Evolutionary conservation across 1,139 yeast species (phyloP).

Genomic region (Saccharomyces hybrid): DNA sequence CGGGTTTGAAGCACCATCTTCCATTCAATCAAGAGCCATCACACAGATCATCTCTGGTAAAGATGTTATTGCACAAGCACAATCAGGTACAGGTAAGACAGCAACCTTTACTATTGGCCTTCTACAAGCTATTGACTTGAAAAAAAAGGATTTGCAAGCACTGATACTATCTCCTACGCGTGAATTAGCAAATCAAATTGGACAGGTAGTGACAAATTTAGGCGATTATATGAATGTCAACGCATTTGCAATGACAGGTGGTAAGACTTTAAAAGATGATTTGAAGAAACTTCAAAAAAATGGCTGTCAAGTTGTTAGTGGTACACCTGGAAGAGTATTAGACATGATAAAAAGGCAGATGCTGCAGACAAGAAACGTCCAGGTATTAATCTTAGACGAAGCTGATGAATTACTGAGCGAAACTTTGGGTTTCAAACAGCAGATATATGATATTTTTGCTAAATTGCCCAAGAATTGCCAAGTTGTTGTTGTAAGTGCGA

Average conservation of each 20-base stretch:
- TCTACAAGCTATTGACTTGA: conserved; percentile 70
- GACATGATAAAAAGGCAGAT: conserved; percentile 79
- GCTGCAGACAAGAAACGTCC: conserved; percentile 59
- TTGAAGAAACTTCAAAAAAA: conserved; percentile 52
- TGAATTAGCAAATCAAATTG: conserved; percentile 86
- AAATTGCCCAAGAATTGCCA: conserved; percentile 74
- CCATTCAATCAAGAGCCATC: conserved; percentile 92
- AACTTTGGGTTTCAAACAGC: conserved; percentile 71
- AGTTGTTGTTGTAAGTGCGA: conserved; percentile 92
- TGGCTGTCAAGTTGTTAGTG: conserved; percentile 87
- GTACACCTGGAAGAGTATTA: conserved; percentile 91
- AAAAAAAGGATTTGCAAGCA: conserved; percentile 64
- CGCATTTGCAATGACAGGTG: conserved; percentile 91
- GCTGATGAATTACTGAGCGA: conserved; percentile 88
- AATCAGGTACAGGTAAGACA: conserved; percentile 96
- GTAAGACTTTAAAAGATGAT: conserved; percentile 78
- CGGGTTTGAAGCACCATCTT: conserved; percentile 92
- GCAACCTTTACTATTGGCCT: conserved; percentile 93
- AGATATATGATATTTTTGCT: conserved; percentile 81
- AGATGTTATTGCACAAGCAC: conserved; percentile 96
- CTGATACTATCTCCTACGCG: conserved; percentile 90
- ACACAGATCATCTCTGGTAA: conserved; percentile 84
- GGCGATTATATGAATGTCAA: conserved; percentile 82
- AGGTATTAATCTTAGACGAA: conserved; percentile 83
- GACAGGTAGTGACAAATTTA: conserved; percentile 70